phyloP scores from a whole-genome alignment of 805 yeast genomes.

The Suhomyces pyralidae region DNA sequence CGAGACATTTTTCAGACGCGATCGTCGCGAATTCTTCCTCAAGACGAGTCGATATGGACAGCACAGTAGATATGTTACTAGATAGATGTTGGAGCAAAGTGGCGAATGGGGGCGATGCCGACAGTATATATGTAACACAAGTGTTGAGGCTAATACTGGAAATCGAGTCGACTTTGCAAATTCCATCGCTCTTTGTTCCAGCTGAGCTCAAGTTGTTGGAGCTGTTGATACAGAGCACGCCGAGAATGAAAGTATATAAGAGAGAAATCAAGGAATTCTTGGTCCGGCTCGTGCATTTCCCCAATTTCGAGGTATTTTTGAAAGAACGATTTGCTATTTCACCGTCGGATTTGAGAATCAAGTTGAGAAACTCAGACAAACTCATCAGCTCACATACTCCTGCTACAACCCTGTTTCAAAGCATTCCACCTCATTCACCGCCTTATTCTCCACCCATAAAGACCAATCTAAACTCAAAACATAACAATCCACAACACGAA shows the following conservation, averaged over 20 bases:
- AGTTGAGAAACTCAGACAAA: neutral
- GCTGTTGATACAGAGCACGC: conserved; percentile 10
- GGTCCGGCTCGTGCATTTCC: conserved; percentile 19
- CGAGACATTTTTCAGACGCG: neutral
- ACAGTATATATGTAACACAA: conserved; percentile 20
- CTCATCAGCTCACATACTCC: neutral
- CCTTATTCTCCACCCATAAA: conserved; percentile 11
- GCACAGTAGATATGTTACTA: conserved; percentile 10
- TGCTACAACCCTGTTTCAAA: neutral
- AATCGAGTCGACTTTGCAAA: conserved; percentile 17
- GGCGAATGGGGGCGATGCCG: neutral
- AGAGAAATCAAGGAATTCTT: conserved; percentile 23
- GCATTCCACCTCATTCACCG: neutral
- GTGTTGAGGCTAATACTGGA: conserved; percentile 18
- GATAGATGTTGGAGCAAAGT: conserved; percentile 8
- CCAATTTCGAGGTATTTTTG: conserved; percentile 19
- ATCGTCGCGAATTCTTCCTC: neutral
- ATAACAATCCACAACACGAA: neutral
- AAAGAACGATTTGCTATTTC: conserved; percentile 13
- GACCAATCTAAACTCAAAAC: neutral
- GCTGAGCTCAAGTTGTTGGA: conserved; percentile 10
- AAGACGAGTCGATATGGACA: neutral
- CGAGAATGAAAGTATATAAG: conserved; percentile 16
- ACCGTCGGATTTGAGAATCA: neutral
- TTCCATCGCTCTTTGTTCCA: conserved; percentile 15